Conservation (phyloP, 768 basidiomycete species). For the Auricularia heimuer region DNA sequence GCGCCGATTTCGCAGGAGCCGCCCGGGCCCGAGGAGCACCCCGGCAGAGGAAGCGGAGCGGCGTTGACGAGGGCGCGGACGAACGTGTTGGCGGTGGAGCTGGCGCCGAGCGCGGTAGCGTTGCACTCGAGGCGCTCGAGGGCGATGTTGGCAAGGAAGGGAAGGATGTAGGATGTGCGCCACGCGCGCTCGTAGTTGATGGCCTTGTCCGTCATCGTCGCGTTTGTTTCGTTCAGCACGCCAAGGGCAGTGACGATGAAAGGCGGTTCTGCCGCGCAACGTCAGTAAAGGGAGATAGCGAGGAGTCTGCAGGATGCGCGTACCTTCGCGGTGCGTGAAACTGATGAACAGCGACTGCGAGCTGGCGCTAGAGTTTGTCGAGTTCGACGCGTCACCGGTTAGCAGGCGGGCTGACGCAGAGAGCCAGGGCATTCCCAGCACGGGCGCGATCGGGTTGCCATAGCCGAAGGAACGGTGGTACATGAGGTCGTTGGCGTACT, state of each 20-base stretch:
- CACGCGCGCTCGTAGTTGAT: slow-evolving; percentile 23
- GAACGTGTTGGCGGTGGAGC: slow-evolving; percentile 15
- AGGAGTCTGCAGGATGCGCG: not conserved
- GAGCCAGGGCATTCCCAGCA: slow-evolving; percentile 31
- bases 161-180: slow-evolving; percentile 30
- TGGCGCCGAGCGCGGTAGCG: slow-evolving; percentile 7
- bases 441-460: slow-evolving; percentile 33
- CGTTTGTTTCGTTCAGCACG: slow-evolving; percentile 30
- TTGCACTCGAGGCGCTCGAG: slow-evolving; percentile 32
- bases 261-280: slow-evolving; percentile 31
- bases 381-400: slow-evolving; percentile 20
- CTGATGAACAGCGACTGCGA: slow-evolving; percentile 35
- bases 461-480: slow-evolving; percentile 41
- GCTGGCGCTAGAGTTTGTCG: slow-evolving; percentile 18
- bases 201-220: not conserved
- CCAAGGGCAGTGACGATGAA: slow-evolving; percentile 31
- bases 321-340: slow-evolving; percentile 25
- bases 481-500: slow-evolving; percentile 36
- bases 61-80: slow-evolving; percentile 33
- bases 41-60: slow-evolving; percentile 32
- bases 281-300: slow-evolving; percentile 9
- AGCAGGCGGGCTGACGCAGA: slow-evolving; percentile 31
- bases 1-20: slow-evolving; percentile 26
- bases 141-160: slow-evolving; percentile 33
- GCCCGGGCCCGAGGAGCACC: slow-evolving; percentile 31